Evolutionary conservation across 2,329 filamentous ascomycete species (phyloP).

Genomic region (Penicillium thymicola): DNA sequence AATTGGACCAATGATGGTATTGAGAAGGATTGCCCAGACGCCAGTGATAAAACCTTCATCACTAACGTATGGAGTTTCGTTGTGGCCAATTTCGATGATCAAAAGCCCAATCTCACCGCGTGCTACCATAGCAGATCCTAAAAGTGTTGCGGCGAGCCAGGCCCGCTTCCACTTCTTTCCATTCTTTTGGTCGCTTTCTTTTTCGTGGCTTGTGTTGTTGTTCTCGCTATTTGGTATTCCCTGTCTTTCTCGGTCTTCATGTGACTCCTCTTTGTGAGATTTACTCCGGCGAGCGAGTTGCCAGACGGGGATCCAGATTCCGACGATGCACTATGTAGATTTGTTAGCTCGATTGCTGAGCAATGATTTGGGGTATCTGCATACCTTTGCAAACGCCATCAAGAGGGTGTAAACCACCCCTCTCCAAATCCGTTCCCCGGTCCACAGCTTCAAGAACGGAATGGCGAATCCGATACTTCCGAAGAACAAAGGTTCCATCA

Average conservation of each 20-base stretch:
- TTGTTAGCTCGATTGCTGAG: background rate
- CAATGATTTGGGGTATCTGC: background rate
- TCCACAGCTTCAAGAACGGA: constrained; percentile 33
- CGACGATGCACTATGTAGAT: constrained; percentile 24
- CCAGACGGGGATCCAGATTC: constrained; percentile 29
- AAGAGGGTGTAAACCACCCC: constrained; percentile 30
- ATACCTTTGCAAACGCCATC: constrained; percentile 32
- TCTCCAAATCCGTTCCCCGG: constrained; percentile 32
- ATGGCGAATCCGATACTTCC: constrained; percentile 34
- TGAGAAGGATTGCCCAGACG: constrained; percentile 34
- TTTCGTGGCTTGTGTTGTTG: background rate
- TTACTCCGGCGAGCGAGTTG: constrained; percentile 1
- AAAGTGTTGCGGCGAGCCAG: constrained; percentile 24
- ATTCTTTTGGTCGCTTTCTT: background rate
- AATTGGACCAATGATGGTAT: constrained; percentile 32
- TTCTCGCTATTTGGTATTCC: background rate
- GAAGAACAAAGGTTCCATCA: constrained; percentile 35
- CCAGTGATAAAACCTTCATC: constrained; percentile 28
- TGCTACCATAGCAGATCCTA: constrained; percentile 35
- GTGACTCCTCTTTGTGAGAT: background rate
- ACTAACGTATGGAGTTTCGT: constrained; percentile 42
- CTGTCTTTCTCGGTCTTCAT: background rate
- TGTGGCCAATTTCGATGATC: constrained; percentile 34
- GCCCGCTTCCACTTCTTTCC: constrained; percentile 6
- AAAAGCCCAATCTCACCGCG: constrained; percentile 34